These are phyloP conservation scores for Haplosporangium sp. DNA, from an alignment of 371 early-diverging fungal genomes.

Conservation along the genomic window DNA sequence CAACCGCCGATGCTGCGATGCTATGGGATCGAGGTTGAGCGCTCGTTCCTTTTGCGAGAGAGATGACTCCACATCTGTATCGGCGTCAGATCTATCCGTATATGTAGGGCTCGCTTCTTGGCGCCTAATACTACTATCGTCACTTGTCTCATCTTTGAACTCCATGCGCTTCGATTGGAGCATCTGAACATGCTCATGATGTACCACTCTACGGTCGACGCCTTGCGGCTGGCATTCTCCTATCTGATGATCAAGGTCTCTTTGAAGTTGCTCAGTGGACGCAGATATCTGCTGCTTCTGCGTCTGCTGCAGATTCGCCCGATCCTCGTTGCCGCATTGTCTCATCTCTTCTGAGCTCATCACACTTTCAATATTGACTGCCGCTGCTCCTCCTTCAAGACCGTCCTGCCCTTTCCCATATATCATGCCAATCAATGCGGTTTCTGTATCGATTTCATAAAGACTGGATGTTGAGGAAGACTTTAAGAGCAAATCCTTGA, in stretches of 20 bases:
- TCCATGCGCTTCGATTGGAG: too few relatives aligned
- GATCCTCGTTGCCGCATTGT: slow-evolving; percentile 14
- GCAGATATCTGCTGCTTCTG: not conserved
- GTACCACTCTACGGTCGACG: too few relatives aligned
- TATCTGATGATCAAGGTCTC: not conserved
- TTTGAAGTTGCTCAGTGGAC: not conserved
- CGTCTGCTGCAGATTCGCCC: slow-evolving; percentile 3
- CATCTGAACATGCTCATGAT: too few relatives aligned
- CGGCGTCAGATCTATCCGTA: not conserved
- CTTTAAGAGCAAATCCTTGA: slow-evolving; percentile 12
- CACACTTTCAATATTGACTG: slow-evolving; percentile 9
- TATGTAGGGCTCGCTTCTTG: too few relatives aligned
- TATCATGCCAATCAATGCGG: not conserved
- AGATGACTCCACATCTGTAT: not conserved
- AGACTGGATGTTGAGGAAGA: slow-evolving; percentile 5
- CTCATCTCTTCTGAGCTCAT: slow-evolving; percentile 11
- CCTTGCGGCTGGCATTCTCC: not conserved
- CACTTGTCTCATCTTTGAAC: too few relatives aligned
- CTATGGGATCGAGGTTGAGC: not conserved
- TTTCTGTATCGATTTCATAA: not conserved
- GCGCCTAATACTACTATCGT: too few relatives aligned
- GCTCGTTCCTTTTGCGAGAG: not conserved
- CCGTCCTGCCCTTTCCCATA: not conserved
- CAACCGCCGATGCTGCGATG: slow-evolving; percentile 21
- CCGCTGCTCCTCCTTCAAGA: slow-evolving; percentile 5